Conservation (phyloP, 2,329 filamentous ascomycete species). For the Allantophomopsis lycopodina region DNA sequence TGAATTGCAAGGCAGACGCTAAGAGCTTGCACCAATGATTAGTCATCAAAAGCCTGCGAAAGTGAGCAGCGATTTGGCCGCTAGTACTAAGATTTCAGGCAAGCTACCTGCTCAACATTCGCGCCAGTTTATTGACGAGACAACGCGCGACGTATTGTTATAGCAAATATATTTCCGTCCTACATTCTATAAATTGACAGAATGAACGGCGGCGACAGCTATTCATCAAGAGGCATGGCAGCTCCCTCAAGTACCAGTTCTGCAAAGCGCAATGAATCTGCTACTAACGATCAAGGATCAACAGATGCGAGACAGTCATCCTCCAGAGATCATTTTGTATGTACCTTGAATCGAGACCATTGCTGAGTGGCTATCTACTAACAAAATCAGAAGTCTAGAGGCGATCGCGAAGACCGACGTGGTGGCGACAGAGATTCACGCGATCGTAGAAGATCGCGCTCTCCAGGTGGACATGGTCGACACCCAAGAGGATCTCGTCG, state of each 20-base stretch:
- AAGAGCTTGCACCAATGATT: too few relatives aligned
- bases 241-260: slow-evolving; percentile 12
- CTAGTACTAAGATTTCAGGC: too few relatives aligned
- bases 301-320: slow-evolving; percentile 30
- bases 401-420: slow-evolving; percentile 21
- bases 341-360: slow-evolving; percentile 7
- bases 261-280: slow-evolving; percentile 11
- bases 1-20: too few relatives aligned
- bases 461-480: slow-evolving; percentile 51
- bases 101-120: background rate
- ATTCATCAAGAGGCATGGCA: slow-evolving; percentile 57
- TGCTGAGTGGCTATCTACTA: background rate
- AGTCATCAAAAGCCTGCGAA: background rate
- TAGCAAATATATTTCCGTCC: background rate
- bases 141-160: too few relatives aligned
- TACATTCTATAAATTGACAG: slow-evolving; percentile 14
- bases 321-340: slow-evolving; percentile 37
- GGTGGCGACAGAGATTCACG: slow-evolving; percentile 29
- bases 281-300: slow-evolving; percentile 20
- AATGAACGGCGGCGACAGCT: slow-evolving; percentile 73
- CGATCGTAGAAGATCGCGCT: slow-evolving; percentile 70
- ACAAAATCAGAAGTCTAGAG: slow-evolving; percentile 9
- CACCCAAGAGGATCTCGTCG: slow-evolving; percentile 52
- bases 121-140: too few relatives aligned
- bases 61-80: too few relatives aligned